phyloP scores from a whole-genome alignment of 163 green algal genomes.

The Trebouxiophyceae sp. region DNA sequence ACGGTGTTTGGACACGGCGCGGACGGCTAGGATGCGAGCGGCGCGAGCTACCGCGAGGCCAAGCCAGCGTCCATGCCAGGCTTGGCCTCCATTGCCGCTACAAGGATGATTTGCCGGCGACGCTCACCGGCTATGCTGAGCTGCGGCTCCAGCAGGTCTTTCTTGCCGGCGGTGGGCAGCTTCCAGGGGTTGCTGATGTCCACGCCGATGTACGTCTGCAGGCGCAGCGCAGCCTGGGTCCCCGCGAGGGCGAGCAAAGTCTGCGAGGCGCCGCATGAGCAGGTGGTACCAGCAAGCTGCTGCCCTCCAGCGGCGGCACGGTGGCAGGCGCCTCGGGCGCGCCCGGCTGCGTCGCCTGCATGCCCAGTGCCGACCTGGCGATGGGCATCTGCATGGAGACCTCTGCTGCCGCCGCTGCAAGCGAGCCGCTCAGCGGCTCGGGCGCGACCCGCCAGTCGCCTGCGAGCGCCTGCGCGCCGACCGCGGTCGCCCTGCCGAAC shows the following conservation, averaged over 20 bases:
- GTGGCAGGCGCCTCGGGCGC: background rate
- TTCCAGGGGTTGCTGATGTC: too few species aligned
- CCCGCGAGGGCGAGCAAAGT: too few species aligned
- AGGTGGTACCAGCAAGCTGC: conserved; percentile 8
- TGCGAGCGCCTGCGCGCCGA: conserved; percentile 15
- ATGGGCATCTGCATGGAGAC: background rate
- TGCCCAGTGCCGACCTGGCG: conserved; percentile 26
- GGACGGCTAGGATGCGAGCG: too few species aligned
- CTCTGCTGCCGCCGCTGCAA: background rate
- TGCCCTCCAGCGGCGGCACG: conserved; percentile 6
- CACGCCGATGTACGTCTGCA: too few species aligned
- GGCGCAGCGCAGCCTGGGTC: background rate
- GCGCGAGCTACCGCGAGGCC: too few species aligned
- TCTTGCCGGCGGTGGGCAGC: too few species aligned
- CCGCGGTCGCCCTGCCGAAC: conserved; percentile 12
- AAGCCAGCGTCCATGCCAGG: too few species aligned
- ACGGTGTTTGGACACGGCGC: too few species aligned
- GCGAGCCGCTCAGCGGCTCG: background rate
- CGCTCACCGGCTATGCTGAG: too few species aligned
- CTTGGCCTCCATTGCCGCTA: too few species aligned
- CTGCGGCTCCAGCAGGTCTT: too few species aligned
- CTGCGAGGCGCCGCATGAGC: background rate
- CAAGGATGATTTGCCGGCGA: too few species aligned
- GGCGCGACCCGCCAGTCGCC: conserved; percentile 33
- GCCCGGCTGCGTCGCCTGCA: background rate